Percentiles rank a stretch among this genome's conserved stretches.
phyloP scores from a whole-genome alignment of 2,329 filamentous ascomycete species.

The Sporothrix phasma region DNA sequence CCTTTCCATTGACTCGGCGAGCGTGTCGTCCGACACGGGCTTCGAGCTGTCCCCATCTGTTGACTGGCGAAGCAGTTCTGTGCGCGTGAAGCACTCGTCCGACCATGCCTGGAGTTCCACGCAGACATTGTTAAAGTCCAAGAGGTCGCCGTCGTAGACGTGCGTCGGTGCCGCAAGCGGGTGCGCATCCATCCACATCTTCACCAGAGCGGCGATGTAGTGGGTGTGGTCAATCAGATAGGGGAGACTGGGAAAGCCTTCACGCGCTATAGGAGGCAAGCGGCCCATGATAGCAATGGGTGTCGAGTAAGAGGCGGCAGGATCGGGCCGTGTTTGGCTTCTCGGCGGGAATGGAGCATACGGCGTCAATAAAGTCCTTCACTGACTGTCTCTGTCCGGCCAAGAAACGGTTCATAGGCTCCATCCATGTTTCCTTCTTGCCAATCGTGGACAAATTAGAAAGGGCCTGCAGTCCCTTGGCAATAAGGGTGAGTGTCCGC shows the following conservation, averaged over 20 bases:
- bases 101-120: slow-evolving; percentile 40
- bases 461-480: slow-evolving; percentile 82
- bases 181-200: slow-evolving; percentile 61
- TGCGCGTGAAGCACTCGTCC: slow-evolving; percentile 40
- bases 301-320: slow-evolving; percentile 84
- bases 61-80: slow-evolving; percentile 36
- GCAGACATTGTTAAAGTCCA: slow-evolving; percentile 44
- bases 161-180: slow-evolving; percentile 26
- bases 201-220: slow-evolving; percentile 74
- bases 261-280: slow-evolving; percentile 67
- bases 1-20: slow-evolving; percentile 41
- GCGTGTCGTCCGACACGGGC: slow-evolving; percentile 24
- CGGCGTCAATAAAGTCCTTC: slow-evolving; percentile 75
- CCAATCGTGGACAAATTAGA: slow-evolving; percentile 88
- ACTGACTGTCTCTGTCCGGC: slow-evolving; percentile 65
- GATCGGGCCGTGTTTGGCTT: slow-evolving; percentile 42
- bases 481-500: slow-evolving; percentile 81
- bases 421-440: slow-evolving; percentile 97
- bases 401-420: slow-evolving; percentile 90
- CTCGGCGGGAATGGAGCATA: slow-evolving; percentile 74
- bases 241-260: slow-evolving; percentile 87
- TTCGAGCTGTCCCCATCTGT: slow-evolving; percentile 22
- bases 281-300: slow-evolving; percentile 82
- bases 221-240: slow-evolving; percentile 85
- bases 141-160: slow-evolving; percentile 41